These are phyloP conservation scores for Blepharisma japonicum DNA, from an alignment of 73 alveolate species.

Conservation along the genomic window DNA sequence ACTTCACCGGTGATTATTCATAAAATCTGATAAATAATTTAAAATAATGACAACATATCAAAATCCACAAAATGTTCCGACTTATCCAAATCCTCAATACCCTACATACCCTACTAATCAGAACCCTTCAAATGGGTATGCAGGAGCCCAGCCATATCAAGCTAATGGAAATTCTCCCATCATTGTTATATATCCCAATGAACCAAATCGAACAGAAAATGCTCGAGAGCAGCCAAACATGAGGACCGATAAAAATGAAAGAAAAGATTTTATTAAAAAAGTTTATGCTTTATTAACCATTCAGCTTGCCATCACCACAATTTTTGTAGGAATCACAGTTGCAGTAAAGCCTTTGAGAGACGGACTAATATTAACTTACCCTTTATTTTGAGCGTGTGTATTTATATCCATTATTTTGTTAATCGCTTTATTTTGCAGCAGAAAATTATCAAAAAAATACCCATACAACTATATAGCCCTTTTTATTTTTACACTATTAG, in stretches of 20 bases:
- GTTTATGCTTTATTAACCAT: slow-evolving; percentile 79
- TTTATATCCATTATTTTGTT: slow-evolving; percentile 24
- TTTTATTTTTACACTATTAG: slow-evolving; percentile 78
- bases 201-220: no score
- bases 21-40: no score
- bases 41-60: no score
- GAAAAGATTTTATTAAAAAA: slow-evolving; percentile 81
- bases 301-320: slow-evolving; percentile 55
- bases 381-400: background rate
- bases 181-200: no score
- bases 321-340: slow-evolving; percentile 26
- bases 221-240: no score
- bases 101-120: no score
- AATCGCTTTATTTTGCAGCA: slow-evolving; percentile 31
- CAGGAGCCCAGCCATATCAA: no score
- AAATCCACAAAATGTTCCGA: no score
- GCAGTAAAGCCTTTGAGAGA: background rate
- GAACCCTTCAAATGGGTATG: no score
- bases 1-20: no score
- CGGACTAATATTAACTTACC: background rate
- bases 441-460: slow-evolving; percentile 58
- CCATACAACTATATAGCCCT: slow-evolving; percentile 84
- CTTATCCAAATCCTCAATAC: no score
- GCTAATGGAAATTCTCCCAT: no score
- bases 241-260: background rate